Evolutionary conservation across 148 eudicot genomes (phyloP).

Genomic region (Rhododendron mucronatum): DNA sequence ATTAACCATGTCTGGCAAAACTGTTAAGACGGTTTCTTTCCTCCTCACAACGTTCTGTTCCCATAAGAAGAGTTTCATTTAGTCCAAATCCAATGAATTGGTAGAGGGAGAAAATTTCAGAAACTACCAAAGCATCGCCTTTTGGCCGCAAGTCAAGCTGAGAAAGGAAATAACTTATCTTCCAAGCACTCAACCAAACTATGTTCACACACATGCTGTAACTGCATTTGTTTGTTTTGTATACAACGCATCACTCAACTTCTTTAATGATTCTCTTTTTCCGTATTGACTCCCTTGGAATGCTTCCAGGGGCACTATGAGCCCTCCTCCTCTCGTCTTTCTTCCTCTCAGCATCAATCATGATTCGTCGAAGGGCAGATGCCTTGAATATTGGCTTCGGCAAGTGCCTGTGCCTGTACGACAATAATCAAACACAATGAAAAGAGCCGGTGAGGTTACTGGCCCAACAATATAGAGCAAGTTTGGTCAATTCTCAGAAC

Average conservation of each 20-base stretch:
- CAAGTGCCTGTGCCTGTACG: slow-evolving; percentile 86
- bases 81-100: not conserved
- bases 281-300: slow-evolving; percentile 51
- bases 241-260: slow-evolving; percentile 42
- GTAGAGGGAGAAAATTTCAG: not conserved
- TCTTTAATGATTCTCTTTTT: slow-evolving; percentile 58
- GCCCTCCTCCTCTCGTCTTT: slow-evolving; percentile 76
- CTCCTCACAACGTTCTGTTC: not conserved
- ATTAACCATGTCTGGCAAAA: not conserved
- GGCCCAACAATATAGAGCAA: not conserved
- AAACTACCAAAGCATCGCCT: not conserved
- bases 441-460: not conserved
- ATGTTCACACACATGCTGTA: not conserved
- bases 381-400: slow-evolving; percentile 76
- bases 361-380: slow-evolving; percentile 39
- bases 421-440: slow-evolving; percentile 9
- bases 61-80: not conserved
- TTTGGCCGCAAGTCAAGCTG: not conserved
- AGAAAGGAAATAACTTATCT: not conserved
- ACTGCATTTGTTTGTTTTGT: not conserved
- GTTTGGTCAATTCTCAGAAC: not conserved
- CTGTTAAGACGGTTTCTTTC: not conserved
- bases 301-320: slow-evolving; percentile 76
- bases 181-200: not conserved
- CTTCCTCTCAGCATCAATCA: slow-evolving; percentile 56